Evolutionary conservation across 164 flowering plant species (phyloP).

Genomic region (Pachysandra terminalis): DNA sequence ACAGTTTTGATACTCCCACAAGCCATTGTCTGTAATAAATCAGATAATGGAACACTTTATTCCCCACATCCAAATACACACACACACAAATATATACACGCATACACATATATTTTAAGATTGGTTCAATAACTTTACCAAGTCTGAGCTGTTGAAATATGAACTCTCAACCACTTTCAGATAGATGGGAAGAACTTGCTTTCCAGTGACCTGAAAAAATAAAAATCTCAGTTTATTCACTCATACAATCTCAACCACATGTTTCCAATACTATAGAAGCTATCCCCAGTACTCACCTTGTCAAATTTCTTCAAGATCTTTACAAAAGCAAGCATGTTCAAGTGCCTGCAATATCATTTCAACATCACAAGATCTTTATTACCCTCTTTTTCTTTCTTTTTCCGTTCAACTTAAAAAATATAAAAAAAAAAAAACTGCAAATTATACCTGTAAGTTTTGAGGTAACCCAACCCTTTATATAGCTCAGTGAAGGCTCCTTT

Average conservation of each 20-base stretch:
- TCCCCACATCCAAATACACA: constrained; percentile 22
- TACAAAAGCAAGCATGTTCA: constrained; percentile 94
- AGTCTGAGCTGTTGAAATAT: constrained; percentile 91
- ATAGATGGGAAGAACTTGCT: constrained; percentile 81
- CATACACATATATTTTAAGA: no score
- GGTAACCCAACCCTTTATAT: constrained; percentile 82
- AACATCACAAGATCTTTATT: background rate
- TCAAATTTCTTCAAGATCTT: constrained; percentile 97
- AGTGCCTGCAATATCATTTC: constrained; percentile 50
- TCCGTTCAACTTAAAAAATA: background rate
- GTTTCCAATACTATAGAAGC: background rate
- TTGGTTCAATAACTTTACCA: constrained; percentile 45
- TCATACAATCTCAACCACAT: background rate
- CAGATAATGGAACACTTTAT: constrained; percentile 16
- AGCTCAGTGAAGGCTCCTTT: constrained; percentile 79
- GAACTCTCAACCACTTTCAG: constrained; percentile 92
- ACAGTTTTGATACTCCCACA: constrained; percentile 24
- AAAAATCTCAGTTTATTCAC: constrained; percentile 7
- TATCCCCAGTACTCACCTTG: constrained; percentile 49
- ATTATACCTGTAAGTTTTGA: constrained; percentile 73
- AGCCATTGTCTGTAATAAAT: constrained; percentile 2
- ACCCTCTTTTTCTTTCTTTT: no score
- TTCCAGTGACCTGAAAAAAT: constrained; percentile 67
- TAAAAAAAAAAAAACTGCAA: background rate
- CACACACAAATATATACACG: no score